Conservation (phyloP, 106 monocot genomes). For the Chionographis japonica region DNA sequence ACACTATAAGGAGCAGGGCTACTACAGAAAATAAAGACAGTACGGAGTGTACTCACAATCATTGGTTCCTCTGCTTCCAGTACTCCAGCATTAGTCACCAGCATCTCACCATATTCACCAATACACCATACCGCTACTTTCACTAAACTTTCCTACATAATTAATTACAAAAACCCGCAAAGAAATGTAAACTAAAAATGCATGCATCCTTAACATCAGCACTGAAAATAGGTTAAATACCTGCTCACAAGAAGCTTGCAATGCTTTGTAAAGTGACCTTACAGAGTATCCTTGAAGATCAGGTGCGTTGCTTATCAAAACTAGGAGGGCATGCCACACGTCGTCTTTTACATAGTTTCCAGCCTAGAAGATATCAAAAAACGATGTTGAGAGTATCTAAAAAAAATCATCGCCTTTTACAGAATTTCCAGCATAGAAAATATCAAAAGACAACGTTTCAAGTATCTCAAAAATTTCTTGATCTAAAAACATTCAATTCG, state of each 20-base stretch:
- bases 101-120: constrained; percentile 97
- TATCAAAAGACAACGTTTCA: too few relatives aligned
- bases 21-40: background rate
- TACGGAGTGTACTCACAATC: constrained; percentile 49
- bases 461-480: too few relatives aligned
- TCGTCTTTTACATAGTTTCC: constrained; percentile 89
- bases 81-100: constrained; percentile 72
- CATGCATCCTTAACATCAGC: background rate
- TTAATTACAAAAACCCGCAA: constrained; percentile 5
- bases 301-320: constrained; percentile 88
- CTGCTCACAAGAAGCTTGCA: constrained; percentile 75
- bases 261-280: constrained; percentile 76
- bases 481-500: too few relatives aligned
- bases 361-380: constrained; percentile 33
- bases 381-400: background rate
- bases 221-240: constrained; percentile 21
- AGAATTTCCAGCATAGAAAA: constrained; percentile 3
- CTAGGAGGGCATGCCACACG: constrained; percentile 94
- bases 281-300: constrained; percentile 98
- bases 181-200: constrained; percentile 1
- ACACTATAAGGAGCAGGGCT: too few relatives aligned
- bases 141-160: constrained; percentile 69
- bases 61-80: constrained; percentile 80
- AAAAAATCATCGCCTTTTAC: constrained; percentile 1
- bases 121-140: constrained; percentile 96